Evolutionary conservation across 2,329 filamentous ascomycete genomes (phyloP).

Genomic region (Scolecobasidium constrictum): DNA sequence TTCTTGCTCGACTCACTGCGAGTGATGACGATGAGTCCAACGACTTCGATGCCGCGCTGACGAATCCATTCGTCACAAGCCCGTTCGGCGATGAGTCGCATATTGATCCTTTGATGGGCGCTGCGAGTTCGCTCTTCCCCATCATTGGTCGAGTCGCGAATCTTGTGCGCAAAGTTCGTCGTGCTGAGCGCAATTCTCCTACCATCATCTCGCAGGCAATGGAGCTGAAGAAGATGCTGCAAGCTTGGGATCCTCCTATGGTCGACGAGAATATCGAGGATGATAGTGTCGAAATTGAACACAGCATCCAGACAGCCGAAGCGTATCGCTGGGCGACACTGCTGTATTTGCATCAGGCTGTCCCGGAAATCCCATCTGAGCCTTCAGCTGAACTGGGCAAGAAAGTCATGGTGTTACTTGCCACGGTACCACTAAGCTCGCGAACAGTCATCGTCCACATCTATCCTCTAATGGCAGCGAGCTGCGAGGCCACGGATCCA

Average conservation of each 20-base stretch:
- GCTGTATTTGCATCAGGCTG: slow-evolving; percentile 56
- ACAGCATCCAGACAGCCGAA: slow-evolving; percentile 55
- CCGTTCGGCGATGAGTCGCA: slow-evolving; percentile 24
- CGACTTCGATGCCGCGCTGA: slow-evolving; percentile 35
- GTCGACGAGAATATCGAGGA: slow-evolving; percentile 49
- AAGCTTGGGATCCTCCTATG: slow-evolving; percentile 49
- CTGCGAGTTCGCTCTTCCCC: slow-evolving; percentile 56
- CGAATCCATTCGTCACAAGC: slow-evolving; percentile 19
- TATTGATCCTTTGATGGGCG: slow-evolving; percentile 63
- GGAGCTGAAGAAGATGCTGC: slow-evolving; percentile 48
- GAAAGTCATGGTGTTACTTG: slow-evolving; percentile 49
- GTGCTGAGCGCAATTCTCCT: slow-evolving; percentile 46
- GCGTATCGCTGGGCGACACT: slow-evolving; percentile 58
- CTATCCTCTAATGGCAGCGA: slow-evolving; percentile 57
- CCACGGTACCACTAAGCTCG: slow-evolving; percentile 51
- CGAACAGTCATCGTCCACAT: slow-evolving; percentile 58
- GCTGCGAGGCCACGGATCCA: slow-evolving; percentile 48
- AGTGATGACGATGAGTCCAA: slow-evolving; percentile 45
- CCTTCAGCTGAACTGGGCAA: slow-evolving; percentile 48
- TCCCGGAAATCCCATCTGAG: slow-evolving; percentile 55
- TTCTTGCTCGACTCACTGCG: slow-evolving; percentile 57
- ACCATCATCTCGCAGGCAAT: slow-evolving; percentile 52
- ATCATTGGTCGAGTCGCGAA: slow-evolving; percentile 56
- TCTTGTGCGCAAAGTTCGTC: slow-evolving; percentile 50
- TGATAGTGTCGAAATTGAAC: slow-evolving; percentile 48